phyloP scores from a whole-genome alignment of 108 stramenopile genomes.

The Skeletonema costatum region DNA sequence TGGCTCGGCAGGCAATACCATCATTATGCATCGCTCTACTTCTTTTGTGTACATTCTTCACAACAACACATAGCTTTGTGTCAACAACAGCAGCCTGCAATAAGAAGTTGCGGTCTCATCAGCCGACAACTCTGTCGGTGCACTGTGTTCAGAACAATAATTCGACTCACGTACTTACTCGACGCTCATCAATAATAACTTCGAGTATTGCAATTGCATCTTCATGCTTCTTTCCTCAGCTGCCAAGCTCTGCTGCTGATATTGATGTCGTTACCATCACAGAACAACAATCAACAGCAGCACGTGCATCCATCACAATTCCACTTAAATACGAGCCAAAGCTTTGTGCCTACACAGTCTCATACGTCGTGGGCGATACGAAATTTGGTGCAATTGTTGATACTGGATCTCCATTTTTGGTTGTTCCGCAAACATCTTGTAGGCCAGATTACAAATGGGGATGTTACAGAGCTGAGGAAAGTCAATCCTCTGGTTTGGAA shows the following conservation, averaged over 20 bases:
- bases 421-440: slow-evolving; percentile 38
- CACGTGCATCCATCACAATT: slow-evolving; percentile 9
- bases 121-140: not conserved
- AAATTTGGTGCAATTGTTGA: slow-evolving; percentile 41
- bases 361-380: slow-evolving; percentile 28
- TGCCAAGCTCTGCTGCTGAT: not conserved
- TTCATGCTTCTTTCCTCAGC: not conserved
- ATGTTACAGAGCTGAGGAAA: slow-evolving; percentile 33
- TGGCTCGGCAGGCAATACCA: not conserved
- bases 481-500: slow-evolving; percentile 5
- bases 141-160: not conserved
- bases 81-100: not conserved
- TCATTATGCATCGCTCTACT: not conserved
- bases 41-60: not conserved
- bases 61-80: not conserved
- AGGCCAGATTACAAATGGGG: slow-evolving; percentile 30
- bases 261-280: not conserved
- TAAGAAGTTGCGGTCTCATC: not conserved
- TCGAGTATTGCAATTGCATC: not conserved
- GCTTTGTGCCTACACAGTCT: slow-evolving; percentile 30
- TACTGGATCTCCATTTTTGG: slow-evolving; percentile 37
- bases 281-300: not conserved
- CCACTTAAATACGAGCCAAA: slow-evolving; percentile 28
- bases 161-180: not conserved
- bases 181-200: not conserved